Evolutionary conservation across 805 yeast genomes (phyloP).

Genomic region (Kuraishia floccosa): DNA sequence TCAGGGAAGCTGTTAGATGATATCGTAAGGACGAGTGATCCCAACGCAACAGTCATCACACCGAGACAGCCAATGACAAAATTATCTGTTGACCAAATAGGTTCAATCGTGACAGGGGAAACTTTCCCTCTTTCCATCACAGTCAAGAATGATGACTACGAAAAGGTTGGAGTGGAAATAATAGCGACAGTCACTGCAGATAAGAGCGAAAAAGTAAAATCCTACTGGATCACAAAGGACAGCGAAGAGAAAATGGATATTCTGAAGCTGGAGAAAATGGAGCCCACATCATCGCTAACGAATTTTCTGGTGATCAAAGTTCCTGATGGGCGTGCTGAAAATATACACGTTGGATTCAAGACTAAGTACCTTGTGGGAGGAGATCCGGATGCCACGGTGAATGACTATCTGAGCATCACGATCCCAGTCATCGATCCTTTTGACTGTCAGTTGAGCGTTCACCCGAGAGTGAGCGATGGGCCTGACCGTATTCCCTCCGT

Average conservation of each 20-base stretch:
- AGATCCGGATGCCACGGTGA: slow-evolving; percentile 17
- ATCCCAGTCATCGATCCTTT: slow-evolving; percentile 20
- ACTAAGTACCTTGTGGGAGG: slow-evolving; percentile 15
- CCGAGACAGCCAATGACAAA: no score
- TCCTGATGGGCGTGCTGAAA: background rate
- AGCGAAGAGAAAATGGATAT: background rate
- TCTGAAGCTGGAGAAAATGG: background rate
- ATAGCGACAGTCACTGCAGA: background rate
- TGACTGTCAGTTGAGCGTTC: no score
- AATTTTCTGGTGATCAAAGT: background rate
- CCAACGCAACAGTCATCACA: no score
- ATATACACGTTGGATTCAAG: slow-evolving; percentile 9
- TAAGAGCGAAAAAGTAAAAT: background rate
- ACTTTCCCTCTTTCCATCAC: background rate
- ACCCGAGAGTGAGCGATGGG: no score
- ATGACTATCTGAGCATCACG: slow-evolving; percentile 9
- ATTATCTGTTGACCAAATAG: no score
- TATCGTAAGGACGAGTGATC: no score
- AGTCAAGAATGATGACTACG: background rate
- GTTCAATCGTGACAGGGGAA: no score
- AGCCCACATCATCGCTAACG: background rate
- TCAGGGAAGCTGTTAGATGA: no score
- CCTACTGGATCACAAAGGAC: background rate
- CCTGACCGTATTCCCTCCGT: no score
- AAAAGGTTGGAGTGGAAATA: background rate